Evolutionary conservation across 208 protist species (phyloP), one percentile per base, ranked within the genome.

Genomic region (Trypanosomatidae sp.): DNA sequence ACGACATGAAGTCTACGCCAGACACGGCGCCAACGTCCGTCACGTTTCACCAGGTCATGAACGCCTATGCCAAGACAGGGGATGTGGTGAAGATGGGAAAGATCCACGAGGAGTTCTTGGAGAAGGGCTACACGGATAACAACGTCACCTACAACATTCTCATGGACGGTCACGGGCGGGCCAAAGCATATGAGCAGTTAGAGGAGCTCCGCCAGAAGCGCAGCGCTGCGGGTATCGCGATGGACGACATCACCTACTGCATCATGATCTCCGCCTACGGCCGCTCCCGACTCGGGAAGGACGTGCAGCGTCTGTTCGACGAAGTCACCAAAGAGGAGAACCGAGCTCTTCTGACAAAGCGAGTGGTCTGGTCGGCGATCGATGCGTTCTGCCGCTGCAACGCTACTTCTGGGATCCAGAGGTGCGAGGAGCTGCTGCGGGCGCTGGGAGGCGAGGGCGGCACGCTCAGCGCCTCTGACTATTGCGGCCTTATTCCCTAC

Each of bases 141-240:
- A 89, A 84, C 49, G 91, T 96, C 17, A 96, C 91, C 12, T 93
- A 89, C 70, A 96, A 96, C 82, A 96, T 96, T 65, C 75, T 96
- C 8, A 85, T 87, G 62, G 91, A 96, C 69, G 91, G 91, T 64
- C 92, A 94, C 74, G 91, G 91, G 10, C 74, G 91, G 0, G 75
- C 91, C 3, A 89, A 90, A 62, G 77, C 77, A 3, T 91, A 88
- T 71, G 89, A 94, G 75, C 88, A 90, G 70, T 75, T 96, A 77
- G 85, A 92, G 60, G 91, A 93, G 66, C 64, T 93, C 33, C 74
- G 91, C 8, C 69, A 87, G 58, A 81, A 84, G 60, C 88, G 92
- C 5, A 44, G 77, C 25, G 66, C 85, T 30, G 76, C 65, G 39
- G 81, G 80, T 12, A 79, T 97, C 25, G 71, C 90, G 19, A 81